Evolutionary conservation across 768 basidiomycete species (phyloP), one percentile per base, ranked within the genome.

Genomic region (Boletus sp.): DNA sequence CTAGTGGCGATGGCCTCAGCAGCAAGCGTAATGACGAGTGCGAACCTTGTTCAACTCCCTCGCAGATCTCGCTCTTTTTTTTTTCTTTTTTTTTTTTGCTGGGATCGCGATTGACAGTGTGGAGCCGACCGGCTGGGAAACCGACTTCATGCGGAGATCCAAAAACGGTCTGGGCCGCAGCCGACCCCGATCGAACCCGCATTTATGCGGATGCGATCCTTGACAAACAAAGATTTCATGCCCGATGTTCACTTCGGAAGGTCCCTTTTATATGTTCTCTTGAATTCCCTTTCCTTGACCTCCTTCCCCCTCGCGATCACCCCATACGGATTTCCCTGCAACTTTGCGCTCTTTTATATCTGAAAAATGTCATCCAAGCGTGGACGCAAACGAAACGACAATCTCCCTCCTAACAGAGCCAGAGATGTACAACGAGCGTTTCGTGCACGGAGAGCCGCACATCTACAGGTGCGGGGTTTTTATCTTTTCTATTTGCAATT

Each of bases 341-440:
- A 41, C 55, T 30, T 25, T 51, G 47, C 34, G 47, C 56, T 48
- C 23, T 37, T 47, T 40, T 51, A 27, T 55, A 51, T 54, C 56
- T 58, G 38, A 51, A 64, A 63, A 63, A 90, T 89, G 87, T 90
- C 88, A 63, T 90, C 88, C 58, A 93, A 91, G 75, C 85, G 90
- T 65, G 91, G 90, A 57, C 82, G 90, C 65, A 92, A 92, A 66
- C 78, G 90, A 59, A 81, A 83, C 67, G 80, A 83, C 64, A 80
- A 77, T 62, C 78, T 83, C 37, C 82, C 82, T 63, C 82, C 82
- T 57, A 77, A 74, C 62, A 83, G 91, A 58, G 91, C 92, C 29
- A 77, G 93, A 54, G 93, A 94, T 64, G 90, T 93, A 17, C 92
- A 95, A 68, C 75, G 92, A 65, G 92, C 91, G 9, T 95, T 94